These are phyloP conservation scores for Monoraphidium neglectum DNA, from an alignment of 139 green algal species.

Conservation along the genomic window DNA sequence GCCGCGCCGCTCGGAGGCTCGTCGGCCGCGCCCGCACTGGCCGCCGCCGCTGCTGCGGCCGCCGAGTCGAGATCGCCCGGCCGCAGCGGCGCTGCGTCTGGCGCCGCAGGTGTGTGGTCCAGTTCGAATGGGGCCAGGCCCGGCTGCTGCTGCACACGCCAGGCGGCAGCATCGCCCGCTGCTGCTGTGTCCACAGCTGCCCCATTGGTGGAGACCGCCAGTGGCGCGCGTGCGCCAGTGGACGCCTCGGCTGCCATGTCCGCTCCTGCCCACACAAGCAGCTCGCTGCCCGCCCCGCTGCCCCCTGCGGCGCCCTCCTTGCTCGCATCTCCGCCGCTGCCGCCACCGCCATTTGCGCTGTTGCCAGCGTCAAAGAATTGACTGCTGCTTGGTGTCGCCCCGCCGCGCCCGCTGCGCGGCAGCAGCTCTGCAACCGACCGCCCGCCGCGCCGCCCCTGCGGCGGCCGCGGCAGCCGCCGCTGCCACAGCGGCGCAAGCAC, in stretches of 20 bases:
- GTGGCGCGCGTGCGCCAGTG: not conserved
- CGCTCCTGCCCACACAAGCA: no score
- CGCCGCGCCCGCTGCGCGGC: not conserved
- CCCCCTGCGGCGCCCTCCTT: no score
- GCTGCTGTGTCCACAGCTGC: not conserved
- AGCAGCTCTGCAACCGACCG: constrained; percentile 9
- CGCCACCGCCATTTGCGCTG: not conserved
- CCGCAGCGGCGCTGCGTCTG: not conserved
- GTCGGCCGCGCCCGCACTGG: not conserved
- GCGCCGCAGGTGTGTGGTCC: not conserved
- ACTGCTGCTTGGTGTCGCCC: not conserved
- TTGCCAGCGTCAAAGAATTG: not conserved
- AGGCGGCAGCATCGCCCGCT: not conserved
- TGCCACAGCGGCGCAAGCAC: constrained; percentile 7
- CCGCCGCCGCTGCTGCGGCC: not conserved
- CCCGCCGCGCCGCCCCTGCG: no score
- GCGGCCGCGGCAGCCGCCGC: not conserved
- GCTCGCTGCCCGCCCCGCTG: no score
- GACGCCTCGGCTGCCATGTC: not conserved
- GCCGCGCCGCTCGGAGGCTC: not conserved
- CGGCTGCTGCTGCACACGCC: not conserved
- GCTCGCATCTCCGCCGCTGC: no score
- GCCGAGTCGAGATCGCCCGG: not conserved
- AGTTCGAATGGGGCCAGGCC: not conserved
- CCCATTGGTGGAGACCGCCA: not conserved